These are phyloP conservation scores for Triangularia verruculosa DNA, from an alignment of 2,329 filamentous ascomycete species.

Conservation along the genomic window DNA sequence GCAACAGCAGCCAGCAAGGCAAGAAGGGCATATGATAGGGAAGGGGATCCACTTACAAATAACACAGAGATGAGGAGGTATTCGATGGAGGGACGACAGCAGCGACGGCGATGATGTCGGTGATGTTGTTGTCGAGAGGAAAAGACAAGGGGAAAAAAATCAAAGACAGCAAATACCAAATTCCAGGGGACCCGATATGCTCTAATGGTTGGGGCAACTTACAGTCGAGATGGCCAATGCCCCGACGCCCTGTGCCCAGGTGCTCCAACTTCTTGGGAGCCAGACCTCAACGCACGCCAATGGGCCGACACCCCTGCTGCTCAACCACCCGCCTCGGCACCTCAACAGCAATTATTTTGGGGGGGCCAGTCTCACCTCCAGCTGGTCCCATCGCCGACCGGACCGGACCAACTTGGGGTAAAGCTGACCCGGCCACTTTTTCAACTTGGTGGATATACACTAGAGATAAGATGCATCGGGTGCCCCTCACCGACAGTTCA, in stretches of 20 bases:
- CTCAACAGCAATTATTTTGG: conserved; percentile 26
- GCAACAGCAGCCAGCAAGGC: conserved; percentile 1
- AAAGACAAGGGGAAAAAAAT: conserved; percentile 14
- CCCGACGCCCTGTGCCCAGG: background rate
- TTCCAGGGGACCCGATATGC: background rate
- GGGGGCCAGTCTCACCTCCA: conserved; percentile 9
- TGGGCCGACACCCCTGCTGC: conserved; percentile 19
- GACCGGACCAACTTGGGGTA: conserved; percentile 23
- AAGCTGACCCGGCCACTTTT: background rate
- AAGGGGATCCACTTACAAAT: conserved; percentile 22
- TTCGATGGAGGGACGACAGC: conserved; percentile 4
- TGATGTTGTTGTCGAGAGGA: conserved; percentile 3
- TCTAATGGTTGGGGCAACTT: background rate
- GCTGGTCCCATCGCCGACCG: too few species aligned
- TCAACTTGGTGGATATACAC: background rate
- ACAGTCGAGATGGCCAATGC: too few species aligned
- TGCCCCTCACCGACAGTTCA: background rate
- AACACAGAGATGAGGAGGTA: conserved; percentile 7
- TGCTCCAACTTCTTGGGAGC: conserved; percentile 3
- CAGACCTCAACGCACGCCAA: conserved; percentile 22
- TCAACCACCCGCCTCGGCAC: conserved; percentile 25
- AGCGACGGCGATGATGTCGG: conserved; percentile 4
- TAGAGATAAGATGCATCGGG: background rate
- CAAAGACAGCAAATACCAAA: background rate
- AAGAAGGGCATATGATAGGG: background rate